These are phyloP conservation scores for Cystobasidium tubakii DNA, from an alignment of 768 basidiomycete genomes.

Conservation along the genomic window DNA sequence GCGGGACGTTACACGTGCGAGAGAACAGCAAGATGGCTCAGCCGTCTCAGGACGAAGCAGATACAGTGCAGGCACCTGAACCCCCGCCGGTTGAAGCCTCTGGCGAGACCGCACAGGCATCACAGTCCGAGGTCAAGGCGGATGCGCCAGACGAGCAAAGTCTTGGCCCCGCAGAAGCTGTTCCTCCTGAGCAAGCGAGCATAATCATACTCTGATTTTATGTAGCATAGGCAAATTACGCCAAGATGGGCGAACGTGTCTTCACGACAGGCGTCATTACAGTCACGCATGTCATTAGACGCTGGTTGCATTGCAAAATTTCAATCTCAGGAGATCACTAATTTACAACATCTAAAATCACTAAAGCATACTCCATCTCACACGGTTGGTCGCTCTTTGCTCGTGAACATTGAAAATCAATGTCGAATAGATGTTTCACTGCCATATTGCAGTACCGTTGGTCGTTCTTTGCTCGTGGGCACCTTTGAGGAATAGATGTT, in stretches of 20 bases:
- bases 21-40: neutral
- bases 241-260: too few relatives aligned
- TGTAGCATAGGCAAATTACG: neutral
- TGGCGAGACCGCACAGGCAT: neutral
- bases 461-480: constrained; percentile 1
- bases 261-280: too few relatives aligned
- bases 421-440: neutral
- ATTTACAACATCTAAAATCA: too few relatives aligned
- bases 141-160: neutral
- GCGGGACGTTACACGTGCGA: neutral
- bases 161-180: too few relatives aligned
- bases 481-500: neutral
- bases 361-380: too few relatives aligned
- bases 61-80: neutral
- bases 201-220: neutral
- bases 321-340: too few relatives aligned
- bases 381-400: neutral
- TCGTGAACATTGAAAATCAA: neutral
- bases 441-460: neutral
- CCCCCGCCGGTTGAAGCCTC: neutral
- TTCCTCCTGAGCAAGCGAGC: neutral
- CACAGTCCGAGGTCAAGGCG: neutral
- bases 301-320: too few relatives aligned
- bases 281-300: too few relatives aligned
- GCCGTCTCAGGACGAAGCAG: neutral